Conservation (phyloP, 768 basidiomycete genomes). For the Sistotremastrum suecicum region DNA sequence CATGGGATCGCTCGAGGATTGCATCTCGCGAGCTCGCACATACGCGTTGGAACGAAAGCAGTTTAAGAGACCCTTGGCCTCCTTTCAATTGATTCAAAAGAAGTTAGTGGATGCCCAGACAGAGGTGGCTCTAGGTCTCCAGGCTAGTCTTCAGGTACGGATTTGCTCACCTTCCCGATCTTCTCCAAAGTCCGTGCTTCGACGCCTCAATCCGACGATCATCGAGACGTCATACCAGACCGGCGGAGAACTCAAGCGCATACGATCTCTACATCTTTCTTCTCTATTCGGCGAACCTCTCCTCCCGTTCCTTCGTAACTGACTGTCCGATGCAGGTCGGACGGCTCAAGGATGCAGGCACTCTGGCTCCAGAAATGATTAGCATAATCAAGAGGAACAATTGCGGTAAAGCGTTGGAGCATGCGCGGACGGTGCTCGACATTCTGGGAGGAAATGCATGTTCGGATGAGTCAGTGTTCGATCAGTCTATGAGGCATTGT, state of each 20-base stretch:
- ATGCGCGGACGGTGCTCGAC: conserved; percentile 70
- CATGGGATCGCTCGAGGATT: conserved; percentile 93
- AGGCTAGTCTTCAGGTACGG: conserved; percentile 55
- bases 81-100: conserved; percentile 97
- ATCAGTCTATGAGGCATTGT: neutral
- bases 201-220: too few species aligned
- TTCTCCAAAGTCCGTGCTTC: too few species aligned
- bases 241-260: too few species aligned
- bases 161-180: conserved; percentile 6
- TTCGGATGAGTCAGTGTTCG: conserved; percentile 64
- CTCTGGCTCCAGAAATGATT: conserved; percentile 79
- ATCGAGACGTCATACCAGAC: too few species aligned
- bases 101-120: conserved; percentile 91
- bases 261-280: too few species aligned
- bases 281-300: too few species aligned
- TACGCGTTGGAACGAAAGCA: conserved; percentile 88
- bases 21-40: conserved; percentile 55
- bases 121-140: conserved; percentile 66
- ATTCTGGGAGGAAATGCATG: conserved; percentile 91
- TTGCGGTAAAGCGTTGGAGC: conserved; percentile 82
- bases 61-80: conserved; percentile 79
- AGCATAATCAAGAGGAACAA: conserved; percentile 93
- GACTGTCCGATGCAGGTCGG: conserved; percentile 27
- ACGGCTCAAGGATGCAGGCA: conserved; percentile 68
- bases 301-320: conserved; percentile 18